Evolutionary conservation across 208 protist genomes (phyloP).

Genomic region (Trypanosoma conorhini): DNA sequence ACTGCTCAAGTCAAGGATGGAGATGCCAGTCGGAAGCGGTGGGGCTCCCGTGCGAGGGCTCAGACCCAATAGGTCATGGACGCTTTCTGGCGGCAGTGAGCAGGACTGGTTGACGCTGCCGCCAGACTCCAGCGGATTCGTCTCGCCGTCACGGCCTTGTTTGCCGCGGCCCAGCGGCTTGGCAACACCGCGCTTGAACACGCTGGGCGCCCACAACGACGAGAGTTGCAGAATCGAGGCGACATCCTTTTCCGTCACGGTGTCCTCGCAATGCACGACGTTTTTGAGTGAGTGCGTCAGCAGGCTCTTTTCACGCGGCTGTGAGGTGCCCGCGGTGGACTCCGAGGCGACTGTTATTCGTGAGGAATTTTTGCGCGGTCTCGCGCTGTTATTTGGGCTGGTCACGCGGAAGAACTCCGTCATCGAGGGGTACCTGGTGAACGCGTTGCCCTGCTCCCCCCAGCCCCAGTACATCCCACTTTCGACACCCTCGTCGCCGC

Average conservation of each 20-base stretch:
- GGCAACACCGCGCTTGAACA: neutral
- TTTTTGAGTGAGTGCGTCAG: neutral
- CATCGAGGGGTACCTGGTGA: neutral
- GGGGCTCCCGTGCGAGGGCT: neutral
- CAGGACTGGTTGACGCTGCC: neutral
- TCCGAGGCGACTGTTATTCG: neutral
- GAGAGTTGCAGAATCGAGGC: conserved; percentile 13
- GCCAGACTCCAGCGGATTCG: neutral
- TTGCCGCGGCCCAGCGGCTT: neutral
- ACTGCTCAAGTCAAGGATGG: conserved; percentile 27
- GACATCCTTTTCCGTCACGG: neutral
- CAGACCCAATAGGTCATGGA: neutral
- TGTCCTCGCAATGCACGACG: neutral
- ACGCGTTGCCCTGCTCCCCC: neutral
- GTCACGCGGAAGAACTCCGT: neutral
- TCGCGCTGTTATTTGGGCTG: neutral
- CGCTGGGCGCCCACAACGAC: conserved; percentile 7
- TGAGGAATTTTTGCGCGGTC: neutral
- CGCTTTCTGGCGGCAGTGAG: neutral
- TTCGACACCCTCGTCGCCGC: neutral
- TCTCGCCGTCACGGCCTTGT: neutral
- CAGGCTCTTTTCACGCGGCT: neutral
- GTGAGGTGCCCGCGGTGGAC: neutral
- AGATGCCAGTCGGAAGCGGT: neutral
- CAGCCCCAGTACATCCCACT: neutral